Base-by-base conservation (phyloP, 2,329 filamentous ascomycete species). In the Fusarium sp. region DNA sequence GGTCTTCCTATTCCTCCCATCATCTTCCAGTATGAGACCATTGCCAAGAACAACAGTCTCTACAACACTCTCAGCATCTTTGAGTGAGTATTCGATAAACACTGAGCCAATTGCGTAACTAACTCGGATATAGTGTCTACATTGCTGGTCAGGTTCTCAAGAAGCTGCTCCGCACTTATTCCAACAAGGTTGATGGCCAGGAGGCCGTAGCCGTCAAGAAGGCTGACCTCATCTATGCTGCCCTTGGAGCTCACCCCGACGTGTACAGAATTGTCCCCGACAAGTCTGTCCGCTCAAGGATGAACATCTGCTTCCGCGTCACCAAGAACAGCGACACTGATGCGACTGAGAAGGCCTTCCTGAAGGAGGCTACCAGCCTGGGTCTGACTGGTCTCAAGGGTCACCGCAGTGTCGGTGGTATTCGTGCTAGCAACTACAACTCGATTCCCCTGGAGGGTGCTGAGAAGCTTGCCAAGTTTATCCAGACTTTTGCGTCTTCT, bases 41-140 rank as follows among this genome's bases (percentile, higher is more conserved):
- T 96, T 74, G 92, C 93, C 44, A 97, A 97, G 87, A 97, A 97
- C 85, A 96, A 97, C 85, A 96, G 93, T 76, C 88, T 98, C 31
- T 98, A 98, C 86, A 98, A 98, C 84, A 98, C 96, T 0, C 86
- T 98, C 12, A 95, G 94, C 78, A 97, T 98, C 79, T 98, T 98
- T 79, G 95, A 90, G 89, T 91, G 81, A 79, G 88, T 83, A 27
- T 7, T 20, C 10, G 8, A 22, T 8, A 3, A 1, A 20, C 8
- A 27, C 6, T 36, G 17, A 46, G 6, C 7, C 16, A 11, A 12
- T 27, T 55, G 16, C 17, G 16, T 53, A 64, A 36, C 73, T 77
- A 51, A 77, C 14, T 14, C 6, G 6, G 55, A 20, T 24, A 49
- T 62, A 90, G 96, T 81, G 93, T 98, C 40, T 98, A 92, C 85